Conservation (phyloP, 2,329 filamentous ascomycete genomes). For the Hymenoscyphus fructigenus region DNA sequence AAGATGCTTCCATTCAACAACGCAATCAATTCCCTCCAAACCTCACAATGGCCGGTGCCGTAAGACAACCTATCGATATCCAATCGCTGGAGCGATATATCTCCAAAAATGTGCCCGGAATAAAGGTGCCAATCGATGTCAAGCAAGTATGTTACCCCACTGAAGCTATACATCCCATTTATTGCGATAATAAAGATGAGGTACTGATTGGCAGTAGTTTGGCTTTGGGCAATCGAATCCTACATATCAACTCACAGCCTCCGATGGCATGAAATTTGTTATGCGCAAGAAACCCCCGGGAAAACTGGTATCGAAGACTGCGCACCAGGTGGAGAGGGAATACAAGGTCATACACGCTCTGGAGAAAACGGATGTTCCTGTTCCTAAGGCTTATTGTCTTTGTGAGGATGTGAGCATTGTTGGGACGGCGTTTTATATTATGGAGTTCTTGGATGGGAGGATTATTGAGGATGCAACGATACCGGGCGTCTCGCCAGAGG, state of each 20-base stretch:
- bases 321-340: conserved; percentile 95
- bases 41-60: conserved; percentile 71
- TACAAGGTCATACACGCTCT: conserved; percentile 87
- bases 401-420: conserved; percentile 80
- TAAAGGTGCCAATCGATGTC: conserved; percentile 78
- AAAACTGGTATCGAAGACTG: conserved; percentile 85
- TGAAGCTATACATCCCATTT: neutral
- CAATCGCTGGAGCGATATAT: conserved; percentile 78
- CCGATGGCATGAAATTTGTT: conserved; percentile 71
- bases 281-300: conserved; percentile 98
- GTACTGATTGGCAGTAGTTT: conserved; percentile 58
- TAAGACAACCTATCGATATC: conserved; percentile 89
- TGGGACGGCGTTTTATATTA: conserved; percentile 94
- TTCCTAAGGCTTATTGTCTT: conserved; percentile 78
- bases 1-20: conserved; percentile 11
- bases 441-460: conserved; percentile 91
- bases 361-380: conserved; percentile 75
- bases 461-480: conserved; percentile 89
- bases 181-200: too few relatives aligned
- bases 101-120: conserved; percentile 72
- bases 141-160: conserved; percentile 67
- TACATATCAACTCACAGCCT: conserved; percentile 84
- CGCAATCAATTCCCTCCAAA: conserved; percentile 4
- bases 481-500: conserved; percentile 65
- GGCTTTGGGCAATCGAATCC: conserved; percentile 97